A percentile compares a stretch with the other conserved stretches of the same genome.
phyloP scores from a whole-genome alignment of 2,329 filamentous ascomycete genomes.

The Apiospora saccharicola region DNA sequence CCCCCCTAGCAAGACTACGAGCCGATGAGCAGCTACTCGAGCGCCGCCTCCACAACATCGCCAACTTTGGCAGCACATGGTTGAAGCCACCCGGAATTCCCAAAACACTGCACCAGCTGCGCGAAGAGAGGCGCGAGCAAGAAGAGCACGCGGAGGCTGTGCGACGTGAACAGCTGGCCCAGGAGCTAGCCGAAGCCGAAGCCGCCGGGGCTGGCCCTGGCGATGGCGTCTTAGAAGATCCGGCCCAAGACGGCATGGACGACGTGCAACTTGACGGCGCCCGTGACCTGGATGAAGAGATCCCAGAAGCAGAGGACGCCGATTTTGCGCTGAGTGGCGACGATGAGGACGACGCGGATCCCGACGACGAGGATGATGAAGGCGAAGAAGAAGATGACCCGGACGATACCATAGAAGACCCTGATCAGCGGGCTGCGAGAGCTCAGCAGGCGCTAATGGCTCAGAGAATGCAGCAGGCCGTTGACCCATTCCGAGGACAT shows the following conservation, averaged over 20 bases:
- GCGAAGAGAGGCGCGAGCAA: constrained; percentile 87
- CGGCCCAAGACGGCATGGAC: constrained; percentile 57
- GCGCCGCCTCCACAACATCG: constrained; percentile 80
- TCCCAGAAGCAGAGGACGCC: constrained; percentile 69
- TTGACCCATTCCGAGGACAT: constrained; percentile 69
- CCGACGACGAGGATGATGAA: constrained; percentile 48
- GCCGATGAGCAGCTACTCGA: constrained; percentile 80
- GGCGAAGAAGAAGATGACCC: constrained; percentile 46
- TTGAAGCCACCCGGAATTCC: constrained; percentile 85
- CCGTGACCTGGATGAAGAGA: constrained; percentile 75
- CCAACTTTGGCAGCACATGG: constrained; percentile 89
- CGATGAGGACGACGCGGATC: constrained; percentile 47
- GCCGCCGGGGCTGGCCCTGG: constrained; percentile 45
- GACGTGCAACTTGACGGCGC: constrained; percentile 63
- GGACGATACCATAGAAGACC: constrained; percentile 39
- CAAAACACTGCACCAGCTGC: constrained; percentile 89
- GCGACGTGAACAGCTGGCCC: constrained; percentile 72
- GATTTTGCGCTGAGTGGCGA: constrained; percentile 59
- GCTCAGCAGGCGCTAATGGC: constrained; percentile 58
- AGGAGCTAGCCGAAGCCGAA: constrained; percentile 77
- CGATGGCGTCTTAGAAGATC: constrained; percentile 12
- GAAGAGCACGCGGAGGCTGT: constrained; percentile 83
- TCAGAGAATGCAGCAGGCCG: constrained; percentile 60
- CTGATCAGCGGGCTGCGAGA: constrained; percentile 39
- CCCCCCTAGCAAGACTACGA: constrained; percentile 71